Base-by-base conservation (phyloP, 306 rosid genomes). In the Medicago truncatula region DNA sequence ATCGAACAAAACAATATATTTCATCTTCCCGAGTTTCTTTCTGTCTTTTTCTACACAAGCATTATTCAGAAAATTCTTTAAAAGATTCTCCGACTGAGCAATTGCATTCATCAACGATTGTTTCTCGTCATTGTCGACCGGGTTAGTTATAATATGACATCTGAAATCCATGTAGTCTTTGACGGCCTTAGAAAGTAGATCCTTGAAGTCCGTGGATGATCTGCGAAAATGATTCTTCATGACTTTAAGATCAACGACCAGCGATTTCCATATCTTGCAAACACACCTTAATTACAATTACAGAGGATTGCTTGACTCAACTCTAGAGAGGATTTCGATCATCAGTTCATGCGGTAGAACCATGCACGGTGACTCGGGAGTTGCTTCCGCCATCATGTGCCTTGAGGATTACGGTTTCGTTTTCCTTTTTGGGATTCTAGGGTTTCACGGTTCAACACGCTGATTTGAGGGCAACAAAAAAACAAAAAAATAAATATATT, bases 221-320 rank as follows among this genome's bases (percentile, higher is more conserved):
- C 9, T 40, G 13, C 15, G 23, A 9, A 80, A 8, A 41, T 80
- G 80, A 25, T 68, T 80, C 83, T 80, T 67, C 76, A 80, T 75
- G 58, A 80, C 74, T 70, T 80, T 76, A 15, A 80, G 83, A 80
- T 80, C 83, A 8, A 71, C 20, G 0, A 80, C 66, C 3, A 80
- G 59, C 28, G 80, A 67, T 52, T 80, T 80, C 83, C 83, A 80
- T 31, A 21, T 18, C 80, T 80, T 80, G 76, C 80, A 74, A 15
- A 80, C 83, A 71, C 83, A 80, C 57, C 83, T 47, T 40, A 80
- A 18, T 52, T 67, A 66, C 57, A 80, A 18, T 52, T 67, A 66
- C 57, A 80, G 6, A 2, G 80, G 76, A 13, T 74, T 52, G 66
- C 59, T 38, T 18, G 47, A 71, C 58, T 54, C 39, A 59, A 74